Conservation (phyloP, 768 basidiomycete genomes). For the Bullera alba region DNA sequence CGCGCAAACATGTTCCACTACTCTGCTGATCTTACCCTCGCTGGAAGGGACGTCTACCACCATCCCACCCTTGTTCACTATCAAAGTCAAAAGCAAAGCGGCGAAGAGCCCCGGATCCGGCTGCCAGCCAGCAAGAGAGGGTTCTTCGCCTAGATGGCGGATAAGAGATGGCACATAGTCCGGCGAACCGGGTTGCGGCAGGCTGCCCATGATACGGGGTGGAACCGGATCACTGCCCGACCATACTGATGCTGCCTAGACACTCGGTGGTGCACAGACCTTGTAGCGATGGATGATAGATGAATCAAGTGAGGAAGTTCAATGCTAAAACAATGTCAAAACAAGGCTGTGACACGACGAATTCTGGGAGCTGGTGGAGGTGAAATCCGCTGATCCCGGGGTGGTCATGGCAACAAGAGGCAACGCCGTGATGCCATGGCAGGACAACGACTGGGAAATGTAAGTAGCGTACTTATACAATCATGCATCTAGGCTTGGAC, state of each 20-base stretch:
- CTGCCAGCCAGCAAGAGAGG: constrained; percentile 13
- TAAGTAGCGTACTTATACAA: too few species aligned
- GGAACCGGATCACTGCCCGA: too few species aligned
- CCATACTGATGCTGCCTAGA: too few species aligned
- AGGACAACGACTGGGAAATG: too few species aligned
- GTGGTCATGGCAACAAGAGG: neutral
- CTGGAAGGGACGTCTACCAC: constrained; percentile 16
- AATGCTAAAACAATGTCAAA: too few species aligned
- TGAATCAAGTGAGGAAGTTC: too few species aligned
- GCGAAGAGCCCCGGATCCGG: constrained; percentile 17
- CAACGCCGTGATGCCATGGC: too few species aligned
- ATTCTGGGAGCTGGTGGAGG: neutral
- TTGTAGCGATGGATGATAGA: too few species aligned
- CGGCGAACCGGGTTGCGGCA: constrained; percentile 8
- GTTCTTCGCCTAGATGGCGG: constrained; percentile 3
- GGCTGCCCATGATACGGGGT: too few species aligned
- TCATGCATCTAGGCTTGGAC: too few species aligned
- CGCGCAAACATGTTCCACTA: neutral
- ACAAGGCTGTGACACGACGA: too few species aligned
- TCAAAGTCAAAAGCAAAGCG: constrained; percentile 12
- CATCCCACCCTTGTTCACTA: constrained; percentile 22
- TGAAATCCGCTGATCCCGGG: neutral
- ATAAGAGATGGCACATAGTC: constrained; percentile 15
- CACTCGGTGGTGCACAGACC: too few species aligned
- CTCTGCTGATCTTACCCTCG: neutral